These are phyloP conservation scores for Bruguiera gymnorhiza DNA, from an alignment of 345 rosid species.

Conservation along the genomic window DNA sequence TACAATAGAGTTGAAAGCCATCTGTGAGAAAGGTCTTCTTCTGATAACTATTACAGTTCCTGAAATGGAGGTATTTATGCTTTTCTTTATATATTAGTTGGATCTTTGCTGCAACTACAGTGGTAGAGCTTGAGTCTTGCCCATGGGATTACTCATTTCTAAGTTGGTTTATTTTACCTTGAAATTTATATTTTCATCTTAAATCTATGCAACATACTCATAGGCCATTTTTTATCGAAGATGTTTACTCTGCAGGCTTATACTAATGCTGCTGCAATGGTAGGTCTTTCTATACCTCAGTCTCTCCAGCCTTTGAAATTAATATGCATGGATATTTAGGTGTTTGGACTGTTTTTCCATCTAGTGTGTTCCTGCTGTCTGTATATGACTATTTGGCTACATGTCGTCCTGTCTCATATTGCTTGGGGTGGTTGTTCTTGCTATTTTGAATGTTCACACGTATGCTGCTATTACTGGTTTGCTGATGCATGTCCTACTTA, in stretches of 20 bases:
- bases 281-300: slow-evolving; percentile 28
- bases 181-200: slow-evolving; percentile 5
- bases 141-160: not conserved
- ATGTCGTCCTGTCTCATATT: not conserved
- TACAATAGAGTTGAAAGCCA: slow-evolving; percentile 62
- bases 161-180: not conserved
- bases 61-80: slow-evolving; percentile 76
- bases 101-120: not conserved
- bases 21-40: slow-evolving; percentile 93
- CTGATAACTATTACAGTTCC: slow-evolving; percentile 87
- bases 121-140: not conserved
- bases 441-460: slow-evolving; percentile 2
- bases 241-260: slow-evolving; percentile 68
- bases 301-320: not conserved
- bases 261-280: slow-evolving; percentile 63
- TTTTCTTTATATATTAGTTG: not conserved
- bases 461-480: slow-evolving; percentile 52
- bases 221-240: slow-evolving; percentile 88
- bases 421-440: slow-evolving; percentile 8
- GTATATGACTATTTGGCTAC: not conserved
- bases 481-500: slow-evolving; percentile 93
- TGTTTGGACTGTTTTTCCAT: not conserved
- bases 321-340: not conserved
- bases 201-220: slow-evolving; percentile 64
- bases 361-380: slow-evolving; percentile 1